phyloP scores from a whole-genome alignment of 225 moss, liverwort and hornwort genomes.

The Straminergon stramineum region DNA sequence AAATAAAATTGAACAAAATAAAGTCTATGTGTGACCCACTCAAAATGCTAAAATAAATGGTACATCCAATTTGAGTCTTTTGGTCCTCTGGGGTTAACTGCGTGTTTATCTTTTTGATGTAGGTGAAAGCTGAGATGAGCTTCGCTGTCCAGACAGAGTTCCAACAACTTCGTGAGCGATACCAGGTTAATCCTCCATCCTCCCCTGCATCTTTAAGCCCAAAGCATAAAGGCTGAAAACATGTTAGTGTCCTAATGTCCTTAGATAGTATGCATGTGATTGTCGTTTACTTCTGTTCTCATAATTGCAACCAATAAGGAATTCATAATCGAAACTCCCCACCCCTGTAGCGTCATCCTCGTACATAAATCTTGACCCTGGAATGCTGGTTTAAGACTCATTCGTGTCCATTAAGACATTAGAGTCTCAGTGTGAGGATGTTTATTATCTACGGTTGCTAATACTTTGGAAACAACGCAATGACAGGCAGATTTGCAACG shows the following conservation, averaged over 20 bases:
- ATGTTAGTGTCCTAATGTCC: not conserved
- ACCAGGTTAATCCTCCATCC: slow-evolving; percentile 32
- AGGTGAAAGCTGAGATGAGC: slow-evolving; percentile 38
- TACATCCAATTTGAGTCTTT: not conserved
- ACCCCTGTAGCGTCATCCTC: not conserved
- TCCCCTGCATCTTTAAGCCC: not conserved
- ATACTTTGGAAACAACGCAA: not conserved
- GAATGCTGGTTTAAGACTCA: not conserved
- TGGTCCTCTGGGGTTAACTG: not conserved
- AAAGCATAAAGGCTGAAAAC: not conserved
- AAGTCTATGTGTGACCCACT: not conserved
- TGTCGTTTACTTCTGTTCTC: not conserved
- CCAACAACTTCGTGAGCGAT: slow-evolving; percentile 45
- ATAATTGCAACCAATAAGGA: not conserved
- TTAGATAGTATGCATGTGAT: not conserved
- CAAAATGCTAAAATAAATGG: not conserved
- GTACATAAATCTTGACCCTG: not conserved
- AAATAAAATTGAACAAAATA: not conserved
- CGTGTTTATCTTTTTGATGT: not conserved
- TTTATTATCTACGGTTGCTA: not conserved
- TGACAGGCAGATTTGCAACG: slow-evolving; percentile 10
- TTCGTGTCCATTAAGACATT: not conserved
- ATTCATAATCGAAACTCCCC: not conserved
- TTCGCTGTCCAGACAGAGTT: slow-evolving; percentile 48
- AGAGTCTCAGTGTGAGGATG: not conserved